phyloP scores from a whole-genome alignment of 371 early-diverging fungal genomes.

The Mucor sp. region DNA sequence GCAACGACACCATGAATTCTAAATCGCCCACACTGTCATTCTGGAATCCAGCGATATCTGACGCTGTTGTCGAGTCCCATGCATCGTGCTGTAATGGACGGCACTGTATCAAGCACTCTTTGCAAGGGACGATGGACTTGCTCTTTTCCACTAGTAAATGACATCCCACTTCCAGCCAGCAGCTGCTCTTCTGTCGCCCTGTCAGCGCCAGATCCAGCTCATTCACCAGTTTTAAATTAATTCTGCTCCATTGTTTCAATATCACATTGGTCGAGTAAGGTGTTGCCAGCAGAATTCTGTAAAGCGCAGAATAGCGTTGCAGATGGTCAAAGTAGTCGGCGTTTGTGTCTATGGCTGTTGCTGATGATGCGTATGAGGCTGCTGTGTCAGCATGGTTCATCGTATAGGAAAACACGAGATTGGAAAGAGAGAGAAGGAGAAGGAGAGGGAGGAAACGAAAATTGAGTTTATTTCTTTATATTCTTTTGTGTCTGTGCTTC shows the following conservation, averaged over 20 bases:
- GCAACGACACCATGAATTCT: conserved; percentile 9
- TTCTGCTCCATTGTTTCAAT: conserved; percentile 32
- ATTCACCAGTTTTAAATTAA: conserved; percentile 39
- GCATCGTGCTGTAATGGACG: conserved; percentile 33
- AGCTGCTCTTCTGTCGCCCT: conserved; percentile 6
- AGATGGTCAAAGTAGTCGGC: conserved; percentile 15
- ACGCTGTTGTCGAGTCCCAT: conserved; percentile 26
- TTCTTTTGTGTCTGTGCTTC: not conserved
- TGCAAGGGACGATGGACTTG: not conserved
- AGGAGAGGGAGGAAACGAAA: not conserved
- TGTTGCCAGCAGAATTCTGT: conserved; percentile 23
- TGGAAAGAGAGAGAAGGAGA: not conserved
- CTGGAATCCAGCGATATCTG: conserved; percentile 19
- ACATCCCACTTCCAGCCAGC: conserved; percentile 22
- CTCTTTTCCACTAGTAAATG: conserved; percentile 9
- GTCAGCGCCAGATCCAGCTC: conserved; percentile 33
- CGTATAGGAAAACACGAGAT: not conserved
- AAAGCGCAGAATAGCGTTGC: conserved; percentile 29
- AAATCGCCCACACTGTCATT: conserved; percentile 13
- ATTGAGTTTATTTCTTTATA: not conserved
- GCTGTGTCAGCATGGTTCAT: not conserved
- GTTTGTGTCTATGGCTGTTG: not conserved
- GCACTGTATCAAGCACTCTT: conserved; percentile 4
- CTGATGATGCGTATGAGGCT: not conserved
- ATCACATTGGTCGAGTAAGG: conserved; percentile 15